Base-by-base conservation (phyloP, 345 rosid genomes). In the Cochlearia excelsa region DNA sequence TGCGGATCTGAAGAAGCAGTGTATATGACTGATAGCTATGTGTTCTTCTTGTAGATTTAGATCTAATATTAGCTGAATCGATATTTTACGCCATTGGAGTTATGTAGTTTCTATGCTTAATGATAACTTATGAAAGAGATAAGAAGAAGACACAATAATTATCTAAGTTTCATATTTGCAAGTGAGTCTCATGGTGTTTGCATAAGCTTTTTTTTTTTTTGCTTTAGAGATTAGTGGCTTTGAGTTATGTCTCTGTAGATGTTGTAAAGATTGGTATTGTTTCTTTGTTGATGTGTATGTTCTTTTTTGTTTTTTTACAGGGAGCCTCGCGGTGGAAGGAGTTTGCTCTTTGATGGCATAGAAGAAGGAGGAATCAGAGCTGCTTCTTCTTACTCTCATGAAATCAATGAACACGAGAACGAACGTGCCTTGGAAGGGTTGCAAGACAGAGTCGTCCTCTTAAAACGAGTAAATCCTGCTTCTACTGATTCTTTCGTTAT, bases 351-450 rank as follows among this genome's bases (percentile, higher is more conserved):
- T 76, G 95, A 92, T 75, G 95, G 95, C 52, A 81, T 88, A 5
- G 98, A 86, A 75, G 98, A 88, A 73, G 97, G 98, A 71, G 97
- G 98, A 72, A 86, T 92, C 64, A 82, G 95, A 78, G 91, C 90
- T 34, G 71, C 87, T 4, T 70, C 98, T 71, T 80, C 88, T 29
- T 92, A 84, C 78, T 82, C 84, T 42, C 95, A 86, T 59, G 98
- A 86, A 75, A 92, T 88, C 67, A 81, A 88, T 47, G 96, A 88
- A 78, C 96, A 88, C 68, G 98, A 84, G 45, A 92, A 92, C 61
- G 97, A 92, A 56, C 81, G 80, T 78, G 98, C 93, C 27, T 34
- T 88, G 78, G 98, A 92, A 66, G 98, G 93, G 33, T 78, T 92
- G 73, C 97, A 88, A 78, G 98, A 88, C 68, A 82, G 95, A 70